Evolutionary conservation across 305 asterid genomes (phyloP).

Genomic region (Rubia tinctorum): DNA sequence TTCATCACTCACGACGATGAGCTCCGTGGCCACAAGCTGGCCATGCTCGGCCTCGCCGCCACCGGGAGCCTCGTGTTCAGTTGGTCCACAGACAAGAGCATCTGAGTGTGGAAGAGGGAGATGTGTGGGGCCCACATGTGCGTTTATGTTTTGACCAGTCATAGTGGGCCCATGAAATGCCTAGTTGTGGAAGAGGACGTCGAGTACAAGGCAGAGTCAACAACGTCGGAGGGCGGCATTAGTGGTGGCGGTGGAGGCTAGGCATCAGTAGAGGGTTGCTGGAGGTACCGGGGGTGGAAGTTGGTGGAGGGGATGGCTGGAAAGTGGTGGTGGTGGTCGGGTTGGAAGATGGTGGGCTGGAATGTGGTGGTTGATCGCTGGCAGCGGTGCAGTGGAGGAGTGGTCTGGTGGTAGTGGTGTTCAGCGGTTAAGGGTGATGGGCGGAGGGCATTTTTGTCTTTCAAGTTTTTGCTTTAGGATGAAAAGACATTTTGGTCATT

Average conservation of each 20-base stretch:
- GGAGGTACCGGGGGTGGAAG: too few species aligned
- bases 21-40: slow-evolving; percentile 77
- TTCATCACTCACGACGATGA: slow-evolving; percentile 68
- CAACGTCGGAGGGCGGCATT: slow-evolving; percentile 40
- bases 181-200: slow-evolving; percentile 51
- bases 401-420: too few species aligned
- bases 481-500: too few species aligned
- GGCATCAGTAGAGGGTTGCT: too few species aligned
- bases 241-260: background rate
- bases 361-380: too few species aligned
- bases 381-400: too few species aligned
- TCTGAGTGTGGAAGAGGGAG: slow-evolving; percentile 87
- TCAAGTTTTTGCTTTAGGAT: too few species aligned
- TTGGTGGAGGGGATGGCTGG: too few species aligned
- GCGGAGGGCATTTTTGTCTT: too few species aligned
- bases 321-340: too few species aligned
- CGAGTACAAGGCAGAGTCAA: slow-evolving; percentile 5
- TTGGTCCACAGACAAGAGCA: slow-evolving; percentile 79
- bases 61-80: slow-evolving; percentile 67
- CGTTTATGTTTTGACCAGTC: slow-evolving; percentile 63
- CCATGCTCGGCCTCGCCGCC: slow-evolving; percentile 64
- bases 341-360: too few species aligned
- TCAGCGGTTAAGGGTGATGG: too few species aligned
- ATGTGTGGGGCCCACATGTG: slow-evolving; percentile 60
- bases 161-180: slow-evolving; percentile 82